These are phyloP conservation scores for Omphalotus olearius DNA, from an alignment of 1,284 basidiomycete genomes.

Conservation along the genomic window DNA sequence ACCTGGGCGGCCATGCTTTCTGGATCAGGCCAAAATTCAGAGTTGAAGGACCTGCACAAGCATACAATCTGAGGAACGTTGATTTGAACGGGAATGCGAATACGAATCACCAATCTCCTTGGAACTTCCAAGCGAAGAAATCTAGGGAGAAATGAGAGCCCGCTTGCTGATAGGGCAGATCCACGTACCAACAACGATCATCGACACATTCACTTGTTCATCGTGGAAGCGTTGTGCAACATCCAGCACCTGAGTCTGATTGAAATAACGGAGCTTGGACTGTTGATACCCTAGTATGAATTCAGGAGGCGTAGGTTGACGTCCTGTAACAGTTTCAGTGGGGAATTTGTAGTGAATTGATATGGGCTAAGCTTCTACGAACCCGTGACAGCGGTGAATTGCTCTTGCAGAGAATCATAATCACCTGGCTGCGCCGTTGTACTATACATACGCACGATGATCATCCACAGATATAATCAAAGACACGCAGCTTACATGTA, in stretches of 20 bases:
- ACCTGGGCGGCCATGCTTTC: slow-evolving; percentile 32
- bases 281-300: slow-evolving; percentile 37
- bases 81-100: background rate
- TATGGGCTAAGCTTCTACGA: background rate
- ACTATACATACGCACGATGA: slow-evolving; percentile 17
- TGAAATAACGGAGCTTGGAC: slow-evolving; percentile 38
- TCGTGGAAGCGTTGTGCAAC: slow-evolving; percentile 37
- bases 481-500: slow-evolving; percentile 27
- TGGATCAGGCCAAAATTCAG: slow-evolving; percentile 34
- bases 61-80: background rate
- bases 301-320: slow-evolving; percentile 36
- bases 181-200: slow-evolving; percentile 33
- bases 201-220: slow-evolving; percentile 33
- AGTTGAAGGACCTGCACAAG: slow-evolving; percentile 31
- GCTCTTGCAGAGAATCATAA: slow-evolving; percentile 34
- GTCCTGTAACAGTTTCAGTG: slow-evolving; percentile 19
- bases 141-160: slow-evolving; percentile 20
- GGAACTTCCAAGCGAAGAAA: slow-evolving; percentile 39
- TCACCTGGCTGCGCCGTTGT: slow-evolving; percentile 34
- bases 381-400: slow-evolving; percentile 37
- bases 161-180: background rate
- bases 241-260: slow-evolving; percentile 33
- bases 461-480: background rate
- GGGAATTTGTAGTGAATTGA: background rate
- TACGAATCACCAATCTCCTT: slow-evolving; percentile 33